Base-by-base conservation (phyloP, 129 eudicot genomes). In the Arctium lappa region DNA sequence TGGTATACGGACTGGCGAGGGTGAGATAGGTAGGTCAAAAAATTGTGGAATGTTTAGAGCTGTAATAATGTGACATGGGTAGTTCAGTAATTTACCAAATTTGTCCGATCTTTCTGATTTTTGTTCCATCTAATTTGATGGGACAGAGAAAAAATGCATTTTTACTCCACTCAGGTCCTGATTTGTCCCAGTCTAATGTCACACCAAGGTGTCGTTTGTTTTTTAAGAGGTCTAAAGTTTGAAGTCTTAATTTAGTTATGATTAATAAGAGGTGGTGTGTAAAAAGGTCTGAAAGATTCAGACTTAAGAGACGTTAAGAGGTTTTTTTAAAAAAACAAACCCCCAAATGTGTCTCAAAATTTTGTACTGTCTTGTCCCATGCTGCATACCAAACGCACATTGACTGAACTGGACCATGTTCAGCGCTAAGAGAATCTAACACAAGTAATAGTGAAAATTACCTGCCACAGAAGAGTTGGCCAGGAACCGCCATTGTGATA, bases 401-500 rank as follows among this genome's bases (percentile, higher is more conserved):
- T 4, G 5, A 37, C 6, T 37, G 40, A 37, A 4, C 40, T 37
- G 4, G 40, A 34, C 37, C 37, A 34, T 34, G 37, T 34, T 34
- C 37, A 34, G 50, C 12, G 12, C 50, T 44, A 8, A 44, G 10
- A 16, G 30, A 8, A 73, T 74, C 22, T 53, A 62, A 63, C 10
- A 40, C 34, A 81, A 60, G 2, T n/a, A 6, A 8, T 27, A 73
- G 16, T 18, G 10, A 87, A 16, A 50, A 44, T 84, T 82, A 95
- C 99, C 98, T 95, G 99, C 99, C 98, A 93, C 68, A 95, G 75
- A 84, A 95, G 98, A 37, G 97, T 90, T 40, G 99, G 98, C 99
- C 99, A 95, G 13, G 99, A 95, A 80, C 99, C 99, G 31, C 98
- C 98, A 88, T 95, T 95, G 81, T 95, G 99, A 88, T 95, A 95